Conservation (phyloP, 345 rosid species). For the Eucalyptus brandiana region DNA sequence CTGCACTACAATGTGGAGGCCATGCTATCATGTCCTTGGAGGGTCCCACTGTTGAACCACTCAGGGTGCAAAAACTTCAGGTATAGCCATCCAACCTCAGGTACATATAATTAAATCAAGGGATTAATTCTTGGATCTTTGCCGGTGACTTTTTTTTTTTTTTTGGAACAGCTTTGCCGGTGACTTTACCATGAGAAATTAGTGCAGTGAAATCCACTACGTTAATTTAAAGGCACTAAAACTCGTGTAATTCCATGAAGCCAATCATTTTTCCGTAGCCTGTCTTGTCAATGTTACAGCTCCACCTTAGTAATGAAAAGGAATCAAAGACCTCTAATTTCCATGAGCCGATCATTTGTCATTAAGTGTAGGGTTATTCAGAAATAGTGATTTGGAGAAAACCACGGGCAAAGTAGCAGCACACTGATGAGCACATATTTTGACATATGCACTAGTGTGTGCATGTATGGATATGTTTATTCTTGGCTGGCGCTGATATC, state of each 20-base stretch:
- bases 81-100: constrained; percentile 23
- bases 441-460: neutral
- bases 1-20: constrained; percentile 56
- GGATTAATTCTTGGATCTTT: neutral
- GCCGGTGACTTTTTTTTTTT: neutral
- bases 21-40: constrained; percentile 31
- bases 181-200: neutral
- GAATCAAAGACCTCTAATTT: neutral
- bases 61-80: constrained; percentile 38
- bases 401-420: neutral
- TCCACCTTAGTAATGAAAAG: neutral
- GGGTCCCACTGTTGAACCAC: constrained; percentile 54
- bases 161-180: neutral
- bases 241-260: constrained; percentile 25
- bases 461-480: neutral
- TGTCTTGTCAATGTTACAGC: neutral
- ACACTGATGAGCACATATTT: neutral
- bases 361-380: neutral
- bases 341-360: neutral
- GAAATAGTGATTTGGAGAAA: neutral
- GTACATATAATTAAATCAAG: neutral
- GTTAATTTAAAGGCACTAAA: neutral
- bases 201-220: constrained; percentile 3
- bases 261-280: constrained; percentile 12
- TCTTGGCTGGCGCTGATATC: neutral